Percentiles rank a stretch among this genome's conserved stretches.
Conservation (phyloP, 495 filamentous ascomycete species). For the Talaromyces ruber region DNA sequence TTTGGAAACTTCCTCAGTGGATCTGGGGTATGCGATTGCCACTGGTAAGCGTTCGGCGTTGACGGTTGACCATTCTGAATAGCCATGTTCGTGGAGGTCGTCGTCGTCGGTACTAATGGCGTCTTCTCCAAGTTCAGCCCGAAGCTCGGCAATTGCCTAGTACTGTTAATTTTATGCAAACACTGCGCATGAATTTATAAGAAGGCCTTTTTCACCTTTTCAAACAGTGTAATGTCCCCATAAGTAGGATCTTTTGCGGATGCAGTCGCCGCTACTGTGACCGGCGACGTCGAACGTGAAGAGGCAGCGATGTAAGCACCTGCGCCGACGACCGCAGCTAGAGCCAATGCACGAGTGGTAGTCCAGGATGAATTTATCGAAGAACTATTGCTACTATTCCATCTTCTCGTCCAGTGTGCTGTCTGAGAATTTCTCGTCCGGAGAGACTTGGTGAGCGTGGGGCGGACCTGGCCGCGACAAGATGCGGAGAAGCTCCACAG, state of each 20-base stretch:
- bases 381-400: constrained; percentile 4
- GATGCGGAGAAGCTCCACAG: constrained; percentile 9
- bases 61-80: constrained; percentile 80
- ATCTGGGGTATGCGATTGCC: constrained; percentile 72
- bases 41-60: constrained; percentile 72
- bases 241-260: constrained; percentile 21
- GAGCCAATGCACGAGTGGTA: constrained; percentile 19
- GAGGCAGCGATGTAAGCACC: constrained; percentile 19
- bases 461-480: constrained; percentile 18
- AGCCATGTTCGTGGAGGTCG: constrained; percentile 72
- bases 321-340: constrained; percentile 26
- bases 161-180: not conserved
- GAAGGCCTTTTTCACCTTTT: too few species aligned
- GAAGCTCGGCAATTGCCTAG: constrained; percentile 57
- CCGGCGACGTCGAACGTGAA: not conserved
- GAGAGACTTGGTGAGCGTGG: constrained; percentile 10
- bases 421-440: not conserved
- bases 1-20: constrained; percentile 69
- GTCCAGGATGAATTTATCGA: constrained; percentile 18
- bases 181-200: too few species aligned
- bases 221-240: constrained; percentile 31
- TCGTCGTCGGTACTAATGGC: constrained; percentile 77
- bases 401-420: not conserved
- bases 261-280: constrained; percentile 2
- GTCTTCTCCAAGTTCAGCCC: constrained; percentile 52